These are phyloP conservation scores for Pouteria campechiana DNA, from an alignment of 179 eudicot species.

Conservation along the genomic window DNA sequence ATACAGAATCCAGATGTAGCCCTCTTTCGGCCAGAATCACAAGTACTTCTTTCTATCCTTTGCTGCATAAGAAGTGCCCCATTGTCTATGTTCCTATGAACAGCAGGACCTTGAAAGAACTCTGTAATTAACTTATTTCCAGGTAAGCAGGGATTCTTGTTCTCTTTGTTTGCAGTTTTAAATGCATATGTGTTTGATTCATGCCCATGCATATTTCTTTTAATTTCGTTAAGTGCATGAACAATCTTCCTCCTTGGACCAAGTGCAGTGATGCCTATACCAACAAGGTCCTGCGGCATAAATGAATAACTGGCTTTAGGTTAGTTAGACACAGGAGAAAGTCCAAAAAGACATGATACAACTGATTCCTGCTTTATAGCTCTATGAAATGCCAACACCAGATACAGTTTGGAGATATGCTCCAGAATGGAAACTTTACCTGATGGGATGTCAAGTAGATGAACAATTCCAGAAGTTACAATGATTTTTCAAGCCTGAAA, in stretches of 20 bases:
- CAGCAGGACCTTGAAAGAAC: slow-evolving; percentile 40
- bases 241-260: slow-evolving; percentile 90
- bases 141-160: slow-evolving; percentile 26
- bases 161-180: slow-evolving; percentile 14
- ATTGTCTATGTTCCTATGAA: slow-evolving; percentile 21
- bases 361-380: no score
- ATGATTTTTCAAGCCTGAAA: no score
- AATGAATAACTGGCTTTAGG: no score
- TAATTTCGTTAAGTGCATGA: slow-evolving; percentile 51
- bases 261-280: slow-evolving; percentile 77
- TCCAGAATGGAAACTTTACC: no score
- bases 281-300: slow-evolving; percentile 55
- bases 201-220: slow-evolving; percentile 15
- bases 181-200: slow-evolving; percentile 19
- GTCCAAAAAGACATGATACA: no score
- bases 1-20: slow-evolving; percentile 9
- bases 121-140: slow-evolving; percentile 69
- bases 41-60: slow-evolving; percentile 14
- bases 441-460: no score
- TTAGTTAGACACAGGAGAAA: no score
- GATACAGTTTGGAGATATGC: no score
- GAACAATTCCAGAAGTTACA: no score
- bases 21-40: slow-evolving; percentile 18
- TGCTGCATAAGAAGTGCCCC: slow-evolving; percentile 9
- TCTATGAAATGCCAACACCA: no score